Percentiles rank a stretch among this genome's conserved stretches.
Evolutionary conservation across 148 eudicot genomes (phyloP).

Genomic region (Selenicereus undatus): DNA sequence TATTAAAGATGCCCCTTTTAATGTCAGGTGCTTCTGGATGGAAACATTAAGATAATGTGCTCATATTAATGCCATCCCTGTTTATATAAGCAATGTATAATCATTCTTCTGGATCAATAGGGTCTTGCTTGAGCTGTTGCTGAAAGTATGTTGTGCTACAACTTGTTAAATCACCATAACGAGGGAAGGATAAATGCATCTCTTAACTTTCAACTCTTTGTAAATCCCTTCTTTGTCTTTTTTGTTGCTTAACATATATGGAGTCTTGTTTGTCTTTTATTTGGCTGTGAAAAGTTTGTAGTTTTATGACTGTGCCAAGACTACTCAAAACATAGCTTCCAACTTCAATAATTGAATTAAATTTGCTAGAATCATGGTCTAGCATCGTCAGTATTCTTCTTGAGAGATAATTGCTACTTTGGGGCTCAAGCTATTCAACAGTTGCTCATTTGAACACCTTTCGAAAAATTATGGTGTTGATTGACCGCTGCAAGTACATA

Average conservation of each 20-base stretch:
- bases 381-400: not conserved
- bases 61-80: not conserved
- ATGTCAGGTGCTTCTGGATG: not conserved
- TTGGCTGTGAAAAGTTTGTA: not conserved
- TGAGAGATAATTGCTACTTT: not conserved
- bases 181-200: not conserved
- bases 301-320: not conserved
- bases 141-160: not conserved
- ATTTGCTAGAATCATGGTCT: not conserved
- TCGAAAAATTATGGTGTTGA: not conserved
- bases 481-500: not conserved
- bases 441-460: not conserved
- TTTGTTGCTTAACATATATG: not conserved
- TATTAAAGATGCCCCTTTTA: constrained; percentile 3
- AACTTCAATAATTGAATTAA: not conserved
- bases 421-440: not conserved
- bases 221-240: not conserved
- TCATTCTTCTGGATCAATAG: not conserved
- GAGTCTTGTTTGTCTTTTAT: not conserved
- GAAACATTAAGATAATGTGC: no score
- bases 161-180: not conserved
- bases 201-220: not conserved
- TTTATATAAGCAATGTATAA: not conserved
- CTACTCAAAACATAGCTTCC: not conserved
- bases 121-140: not conserved